Percentiles rank a stretch among this genome's conserved stretches.
Evolutionary conservation across 108 stramenopile genomes (phyloP).

Genomic region (Discostella pseudostelligera): DNA sequence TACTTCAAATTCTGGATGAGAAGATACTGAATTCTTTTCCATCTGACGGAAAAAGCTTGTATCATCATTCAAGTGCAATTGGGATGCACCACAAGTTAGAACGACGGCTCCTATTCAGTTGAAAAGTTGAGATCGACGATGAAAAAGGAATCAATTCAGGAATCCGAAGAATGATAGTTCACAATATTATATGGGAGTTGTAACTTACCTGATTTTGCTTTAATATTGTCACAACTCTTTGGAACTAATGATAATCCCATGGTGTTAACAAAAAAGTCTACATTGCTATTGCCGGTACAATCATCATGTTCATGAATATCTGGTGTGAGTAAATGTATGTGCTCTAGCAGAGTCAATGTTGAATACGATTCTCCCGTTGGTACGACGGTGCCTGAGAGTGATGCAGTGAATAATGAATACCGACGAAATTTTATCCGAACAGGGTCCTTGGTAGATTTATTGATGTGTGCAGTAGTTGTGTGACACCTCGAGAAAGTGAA

Average conservation of each 20-base stretch:
- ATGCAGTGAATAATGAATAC: neutral
- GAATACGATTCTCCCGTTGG: slow-evolving; percentile 19
- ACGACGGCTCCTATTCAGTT: slow-evolving; percentile 27
- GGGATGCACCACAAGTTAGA: slow-evolving; percentile 55
- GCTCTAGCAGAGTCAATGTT: slow-evolving; percentile 13
- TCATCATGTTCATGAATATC: slow-evolving; percentile 2
- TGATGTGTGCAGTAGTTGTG: neutral
- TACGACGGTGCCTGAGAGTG: neutral
- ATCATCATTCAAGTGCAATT: slow-evolving; percentile 61
- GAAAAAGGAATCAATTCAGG: no score
- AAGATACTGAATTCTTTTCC: neutral
- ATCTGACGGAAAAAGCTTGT: slow-evolving; percentile 10
- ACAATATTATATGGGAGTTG: neutral
- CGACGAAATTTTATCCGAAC: neutral
- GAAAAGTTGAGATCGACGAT: neutral
- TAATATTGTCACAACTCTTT: slow-evolving; percentile 43
- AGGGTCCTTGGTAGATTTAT: neutral
- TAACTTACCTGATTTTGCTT: slow-evolving; percentile 1
- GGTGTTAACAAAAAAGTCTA: slow-evolving; percentile 50
- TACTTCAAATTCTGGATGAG: slow-evolving; percentile 31
- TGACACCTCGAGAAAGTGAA: neutral
- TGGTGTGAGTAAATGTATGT: slow-evolving; percentile 14
- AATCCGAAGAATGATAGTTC: neutral
- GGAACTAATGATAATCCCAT: slow-evolving; percentile 58
- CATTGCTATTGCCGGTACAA: slow-evolving; percentile 1